These are phyloP conservation scores for grape (Vitis vinifera) DNA, from an alignment of 164 flowering plant genomes.

Conservation along the genomic window DNA sequence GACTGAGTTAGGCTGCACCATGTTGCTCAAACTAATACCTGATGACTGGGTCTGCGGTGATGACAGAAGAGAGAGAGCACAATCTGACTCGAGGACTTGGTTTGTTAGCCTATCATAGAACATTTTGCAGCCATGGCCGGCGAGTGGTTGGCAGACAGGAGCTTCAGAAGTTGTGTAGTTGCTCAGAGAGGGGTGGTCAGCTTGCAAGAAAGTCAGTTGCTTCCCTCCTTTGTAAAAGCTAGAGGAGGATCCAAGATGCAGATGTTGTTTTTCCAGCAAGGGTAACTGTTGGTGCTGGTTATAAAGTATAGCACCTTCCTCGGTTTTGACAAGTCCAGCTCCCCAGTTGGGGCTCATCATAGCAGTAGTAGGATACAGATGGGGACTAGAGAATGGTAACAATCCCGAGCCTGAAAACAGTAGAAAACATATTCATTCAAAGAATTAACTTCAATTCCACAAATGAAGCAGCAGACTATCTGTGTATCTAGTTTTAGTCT, in stretches of 20 bases:
- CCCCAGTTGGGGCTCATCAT: constrained; percentile 20
- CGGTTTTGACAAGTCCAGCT: constrained; percentile 14
- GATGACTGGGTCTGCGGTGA: constrained; percentile 41
- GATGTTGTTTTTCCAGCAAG: constrained; percentile 16
- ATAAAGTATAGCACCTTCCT: constrained; percentile 13
- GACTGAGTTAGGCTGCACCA: constrained; percentile 29
- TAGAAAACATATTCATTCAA: not conserved
- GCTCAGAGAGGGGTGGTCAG: constrained; percentile 10
- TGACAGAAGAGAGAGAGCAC: constrained; percentile 99
- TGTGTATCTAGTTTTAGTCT: too few relatives aligned
- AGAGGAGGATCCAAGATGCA: constrained; percentile 22
- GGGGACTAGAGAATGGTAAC: constrained; percentile 25
- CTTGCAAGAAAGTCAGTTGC: constrained; percentile 30
- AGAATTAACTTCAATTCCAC: not conserved
- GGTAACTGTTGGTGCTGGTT: constrained; percentile 15
- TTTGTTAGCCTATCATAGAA: constrained; percentile 33
- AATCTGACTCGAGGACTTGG: constrained; percentile 43
- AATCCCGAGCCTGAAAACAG: constrained; percentile 27
- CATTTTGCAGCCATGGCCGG: constrained; percentile 15
- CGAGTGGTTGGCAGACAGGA: constrained; percentile 35
- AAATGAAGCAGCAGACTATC: not conserved
- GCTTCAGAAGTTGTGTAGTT: constrained; percentile 23
- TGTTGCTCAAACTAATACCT: constrained; percentile 31
- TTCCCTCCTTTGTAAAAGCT: constrained; percentile 25
- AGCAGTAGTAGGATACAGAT: constrained; percentile 23